These are phyloP conservation scores for Phytophthora sp. DNA, from an alignment of 352 stramenopile genomes.

Conservation along the genomic window DNA sequence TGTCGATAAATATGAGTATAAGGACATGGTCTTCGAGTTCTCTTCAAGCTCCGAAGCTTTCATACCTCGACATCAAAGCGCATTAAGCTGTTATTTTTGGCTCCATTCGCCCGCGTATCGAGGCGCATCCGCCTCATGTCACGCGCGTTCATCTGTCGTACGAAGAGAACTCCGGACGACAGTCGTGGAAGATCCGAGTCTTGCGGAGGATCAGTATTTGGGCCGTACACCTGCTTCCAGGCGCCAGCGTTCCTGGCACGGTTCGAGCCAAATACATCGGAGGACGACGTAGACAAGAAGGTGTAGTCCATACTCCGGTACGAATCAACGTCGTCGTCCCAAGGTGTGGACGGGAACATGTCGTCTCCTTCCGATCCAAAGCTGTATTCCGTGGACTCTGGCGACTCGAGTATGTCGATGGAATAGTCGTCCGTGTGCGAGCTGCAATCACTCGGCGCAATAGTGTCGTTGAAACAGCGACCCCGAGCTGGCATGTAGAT, in stretches of 20 bases:
- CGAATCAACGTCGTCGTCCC: constrained; percentile 38
- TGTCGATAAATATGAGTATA: constrained; percentile 10
- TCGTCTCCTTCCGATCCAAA: constrained; percentile 33
- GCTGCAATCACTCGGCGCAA: constrained; percentile 27
- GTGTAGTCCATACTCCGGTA: constrained; percentile 33
- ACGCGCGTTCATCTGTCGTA: constrained; percentile 20
- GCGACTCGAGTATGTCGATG: constrained; percentile 38
- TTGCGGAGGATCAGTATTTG: constrained; percentile 5
- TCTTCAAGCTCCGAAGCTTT: neutral
- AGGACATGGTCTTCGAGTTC: neutral
- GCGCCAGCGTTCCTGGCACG: constrained; percentile 5
- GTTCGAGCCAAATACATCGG: constrained; percentile 35
- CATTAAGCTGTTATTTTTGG: constrained; percentile 13
- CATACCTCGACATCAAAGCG: constrained; percentile 30
- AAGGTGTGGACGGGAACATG: constrained; percentile 16
- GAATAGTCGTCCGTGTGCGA: constrained; percentile 40
- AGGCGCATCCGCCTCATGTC: constrained; percentile 25
- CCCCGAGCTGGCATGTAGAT: constrained; percentile 28
- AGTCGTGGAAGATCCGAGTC: constrained; percentile 7
- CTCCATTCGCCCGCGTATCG: constrained; percentile 16
- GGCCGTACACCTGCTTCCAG: constrained; percentile 35
- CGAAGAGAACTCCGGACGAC: constrained; percentile 27
- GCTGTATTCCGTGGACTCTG: constrained; percentile 35
- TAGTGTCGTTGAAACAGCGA: constrained; percentile 12
- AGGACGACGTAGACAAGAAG: constrained; percentile 34